phyloP scores from a whole-genome alignment of 495 filamentous ascomycete genomes.

The Neurospora africana region DNA sequence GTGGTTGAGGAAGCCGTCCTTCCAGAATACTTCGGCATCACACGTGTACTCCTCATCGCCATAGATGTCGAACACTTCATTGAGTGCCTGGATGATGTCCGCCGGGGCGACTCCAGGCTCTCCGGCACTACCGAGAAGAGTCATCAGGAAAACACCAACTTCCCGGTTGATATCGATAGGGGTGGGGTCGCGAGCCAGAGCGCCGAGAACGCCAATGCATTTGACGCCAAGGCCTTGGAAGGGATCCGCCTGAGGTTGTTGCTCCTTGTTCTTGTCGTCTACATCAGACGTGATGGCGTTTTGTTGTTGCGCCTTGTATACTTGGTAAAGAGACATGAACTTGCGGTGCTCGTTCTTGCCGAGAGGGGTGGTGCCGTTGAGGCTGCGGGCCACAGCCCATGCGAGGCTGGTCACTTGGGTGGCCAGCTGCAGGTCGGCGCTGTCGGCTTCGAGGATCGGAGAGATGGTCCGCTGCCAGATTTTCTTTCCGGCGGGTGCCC shows the following conservation, averaged over 20 bases:
- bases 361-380: slow-evolving; percentile 37
- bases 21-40: slow-evolving; percentile 51
- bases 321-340: slow-evolving; percentile 51
- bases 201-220: slow-evolving; percentile 51
- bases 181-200: slow-evolving; percentile 39
- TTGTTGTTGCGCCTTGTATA: slow-evolving; percentile 25
- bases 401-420: slow-evolving; percentile 47
- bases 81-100: slow-evolving; percentile 45
- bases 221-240: slow-evolving; percentile 46
- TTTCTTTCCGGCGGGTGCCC: slow-evolving; percentile 37
- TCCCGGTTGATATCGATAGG: slow-evolving; percentile 39
- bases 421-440: slow-evolving; percentile 48
- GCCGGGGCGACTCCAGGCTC: slow-evolving; percentile 27
- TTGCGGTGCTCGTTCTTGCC: slow-evolving; percentile 39
- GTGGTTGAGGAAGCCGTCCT: slow-evolving; percentile 45
- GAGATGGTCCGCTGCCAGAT: slow-evolving; percentile 43
- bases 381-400: slow-evolving; percentile 47
- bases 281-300: slow-evolving; percentile 9
- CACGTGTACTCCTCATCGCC: slow-evolving; percentile 43
- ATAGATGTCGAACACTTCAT: slow-evolving; percentile 54
- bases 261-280: slow-evolving; percentile 8
- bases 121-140: slow-evolving; percentile 34
- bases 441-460: slow-evolving; percentile 44
- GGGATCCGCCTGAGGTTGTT: slow-evolving; percentile 23
- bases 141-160: slow-evolving; percentile 49